phyloP scores from a whole-genome alignment of 768 basidiomycete species.

The Termitomyces sp. region DNA sequence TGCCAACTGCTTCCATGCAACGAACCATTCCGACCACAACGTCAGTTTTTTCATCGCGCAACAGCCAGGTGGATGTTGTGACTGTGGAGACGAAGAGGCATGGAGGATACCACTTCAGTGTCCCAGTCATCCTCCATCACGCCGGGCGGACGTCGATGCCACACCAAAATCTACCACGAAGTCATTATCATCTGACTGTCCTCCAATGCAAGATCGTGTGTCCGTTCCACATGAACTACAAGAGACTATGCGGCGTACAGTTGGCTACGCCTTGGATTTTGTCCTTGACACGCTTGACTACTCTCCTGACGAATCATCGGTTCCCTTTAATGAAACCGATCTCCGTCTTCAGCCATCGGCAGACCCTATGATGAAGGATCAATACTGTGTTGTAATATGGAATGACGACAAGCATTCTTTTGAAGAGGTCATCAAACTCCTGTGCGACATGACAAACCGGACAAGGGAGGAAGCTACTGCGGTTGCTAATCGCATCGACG shows the following conservation, averaged over 20 bases:
- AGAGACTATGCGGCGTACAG: slow-evolving; percentile 68
- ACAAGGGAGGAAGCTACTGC: slow-evolving; percentile 52
- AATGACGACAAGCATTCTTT: slow-evolving; percentile 97
- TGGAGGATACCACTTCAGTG: slow-evolving; percentile 71
- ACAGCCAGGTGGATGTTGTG: slow-evolving; percentile 90
- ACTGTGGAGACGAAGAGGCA: slow-evolving; percentile 89
- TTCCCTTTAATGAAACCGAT: slow-evolving; percentile 61
- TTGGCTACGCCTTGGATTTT: slow-evolving; percentile 78
- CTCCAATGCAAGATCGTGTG: slow-evolving; percentile 52
- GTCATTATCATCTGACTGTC: slow-evolving; percentile 44
- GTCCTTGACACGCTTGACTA: slow-evolving; percentile 77
- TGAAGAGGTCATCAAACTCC: slow-evolving; percentile 75
- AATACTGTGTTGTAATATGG: slow-evolving; percentile 84
- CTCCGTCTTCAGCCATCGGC: slow-evolving; percentile 69
- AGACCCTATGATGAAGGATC: slow-evolving; percentile 75
- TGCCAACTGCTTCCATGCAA: slow-evolving; percentile 81
- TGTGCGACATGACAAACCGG: slow-evolving; percentile 51
- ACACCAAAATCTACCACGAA: slow-evolving; percentile 37
- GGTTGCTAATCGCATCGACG: slow-evolving; percentile 61
- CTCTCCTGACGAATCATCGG: slow-evolving; percentile 73
- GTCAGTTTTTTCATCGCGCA: slow-evolving; percentile 91
- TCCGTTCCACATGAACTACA: slow-evolving; percentile 59
- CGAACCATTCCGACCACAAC: slow-evolving; percentile 84
- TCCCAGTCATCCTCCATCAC: slow-evolving; percentile 66
- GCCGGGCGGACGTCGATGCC: slow-evolving; percentile 20